These are phyloP conservation scores for Cardiospermum halicacabum DNA, from an alignment of 345 rosid genomes.

Conservation along the genomic window DNA sequence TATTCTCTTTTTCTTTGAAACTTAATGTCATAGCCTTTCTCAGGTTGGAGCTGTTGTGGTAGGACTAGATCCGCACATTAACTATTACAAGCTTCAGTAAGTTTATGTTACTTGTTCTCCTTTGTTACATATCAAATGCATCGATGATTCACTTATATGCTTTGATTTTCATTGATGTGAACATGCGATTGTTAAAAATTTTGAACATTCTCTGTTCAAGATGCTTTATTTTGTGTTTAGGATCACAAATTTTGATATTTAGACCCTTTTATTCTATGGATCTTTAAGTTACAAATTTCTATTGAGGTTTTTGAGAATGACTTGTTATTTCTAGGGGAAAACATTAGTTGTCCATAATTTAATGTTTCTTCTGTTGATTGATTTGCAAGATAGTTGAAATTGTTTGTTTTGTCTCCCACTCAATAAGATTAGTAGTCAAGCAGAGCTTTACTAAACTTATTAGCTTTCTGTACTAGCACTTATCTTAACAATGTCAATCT, in stretches of 20 bases:
- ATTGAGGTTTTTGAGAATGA: not conserved
- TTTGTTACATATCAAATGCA: slow-evolving; percentile 1
- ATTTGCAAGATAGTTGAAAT: not conserved
- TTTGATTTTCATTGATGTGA: not conserved
- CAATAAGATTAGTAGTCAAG: slow-evolving; percentile 3
- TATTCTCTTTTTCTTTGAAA: slow-evolving; percentile 8
- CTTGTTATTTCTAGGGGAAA: not conserved
- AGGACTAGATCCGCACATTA: slow-evolving; percentile 71
- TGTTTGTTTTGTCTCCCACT: not conserved
- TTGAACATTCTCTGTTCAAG: not conserved
- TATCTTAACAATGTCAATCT: not conserved
- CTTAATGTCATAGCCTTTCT: slow-evolving; percentile 18
- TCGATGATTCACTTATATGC: not conserved
- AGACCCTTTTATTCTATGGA: not conserved
- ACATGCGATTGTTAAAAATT: not conserved
- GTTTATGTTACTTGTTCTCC: slow-evolving; percentile 9
- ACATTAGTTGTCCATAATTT: not conserved
- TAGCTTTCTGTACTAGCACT: not conserved
- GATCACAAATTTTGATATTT: not conserved
- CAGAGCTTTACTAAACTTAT: not conserved
- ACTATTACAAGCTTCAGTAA: slow-evolving; percentile 95
- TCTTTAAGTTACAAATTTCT: not conserved
- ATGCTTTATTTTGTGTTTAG: not conserved
- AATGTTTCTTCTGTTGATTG: not conserved
- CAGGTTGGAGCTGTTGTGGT: slow-evolving; percentile 98